Evolutionary conservation across 306 rosid species (phyloP).

Genomic region (Cucumis hystrix): DNA sequence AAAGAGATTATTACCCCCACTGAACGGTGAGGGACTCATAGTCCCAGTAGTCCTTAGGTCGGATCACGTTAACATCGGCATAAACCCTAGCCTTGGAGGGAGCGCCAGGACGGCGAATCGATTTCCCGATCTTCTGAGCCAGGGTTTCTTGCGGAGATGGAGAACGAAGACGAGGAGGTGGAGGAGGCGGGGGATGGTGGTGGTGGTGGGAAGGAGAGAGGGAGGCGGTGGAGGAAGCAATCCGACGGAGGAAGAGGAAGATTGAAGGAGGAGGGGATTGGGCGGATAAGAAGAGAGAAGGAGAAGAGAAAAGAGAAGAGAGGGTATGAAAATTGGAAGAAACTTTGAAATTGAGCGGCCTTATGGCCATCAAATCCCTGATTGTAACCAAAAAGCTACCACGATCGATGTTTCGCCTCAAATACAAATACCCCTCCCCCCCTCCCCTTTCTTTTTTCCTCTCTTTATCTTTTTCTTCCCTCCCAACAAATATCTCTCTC

Average conservation of each 20-base stretch:
- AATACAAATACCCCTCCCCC: not conserved
- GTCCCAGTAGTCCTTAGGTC: conserved; percentile 43
- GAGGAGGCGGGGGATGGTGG: conserved; percentile 8
- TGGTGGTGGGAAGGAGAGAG: conserved; percentile 14
- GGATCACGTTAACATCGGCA: conserved; percentile 31
- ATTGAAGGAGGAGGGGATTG: not conserved
- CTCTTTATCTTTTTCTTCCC: not conserved
- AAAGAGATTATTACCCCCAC: conserved; percentile 19
- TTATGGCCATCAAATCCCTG: conserved; percentile 62
- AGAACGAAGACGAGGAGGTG: conserved; percentile 17
- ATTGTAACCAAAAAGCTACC: not conserved
- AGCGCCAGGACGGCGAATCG: conserved; percentile 97
- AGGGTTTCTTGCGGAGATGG: conserved; percentile 29
- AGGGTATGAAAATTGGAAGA: conserved; percentile 16
- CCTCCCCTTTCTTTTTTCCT: not conserved
- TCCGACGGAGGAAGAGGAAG: conserved; percentile 23
- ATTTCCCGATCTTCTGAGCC: conserved; percentile 93
- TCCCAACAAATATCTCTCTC: no score
- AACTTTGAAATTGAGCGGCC: conserved; percentile 46
- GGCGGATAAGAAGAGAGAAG: conserved; percentile 1
- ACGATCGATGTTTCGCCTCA: not conserved
- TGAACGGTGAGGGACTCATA: conserved; percentile 33
- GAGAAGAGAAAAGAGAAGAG: not conserved
- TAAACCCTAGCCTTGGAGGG: conserved; percentile 36
- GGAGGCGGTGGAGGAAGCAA: conserved; percentile 26